Conservation (phyloP, 177 flowering plant genomes). For the Tripterygium wilfordii region DNA sequence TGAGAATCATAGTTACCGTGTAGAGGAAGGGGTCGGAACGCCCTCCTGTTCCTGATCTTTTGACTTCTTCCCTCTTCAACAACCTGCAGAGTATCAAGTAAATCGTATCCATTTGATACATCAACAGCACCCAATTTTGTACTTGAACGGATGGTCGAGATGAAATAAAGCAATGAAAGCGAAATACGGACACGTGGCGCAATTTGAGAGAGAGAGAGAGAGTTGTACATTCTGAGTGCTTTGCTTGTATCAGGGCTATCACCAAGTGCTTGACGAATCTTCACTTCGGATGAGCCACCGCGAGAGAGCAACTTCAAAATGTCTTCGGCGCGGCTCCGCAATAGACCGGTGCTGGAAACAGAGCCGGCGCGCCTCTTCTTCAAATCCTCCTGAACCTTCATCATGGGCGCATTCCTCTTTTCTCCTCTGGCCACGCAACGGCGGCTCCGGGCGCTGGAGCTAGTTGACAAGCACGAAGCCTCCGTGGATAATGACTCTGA, state of each 20-base stretch:
- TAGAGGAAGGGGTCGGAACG: constrained; percentile 61
- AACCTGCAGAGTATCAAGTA: constrained; percentile 47
- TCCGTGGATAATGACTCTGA: constrained; percentile 8
- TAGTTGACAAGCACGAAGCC: constrained; percentile 41
- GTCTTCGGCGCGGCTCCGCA: constrained; percentile 53
- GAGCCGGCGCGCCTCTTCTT: constrained; percentile 9
- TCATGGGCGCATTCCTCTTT: not conserved
- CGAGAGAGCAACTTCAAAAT: constrained; percentile 49
- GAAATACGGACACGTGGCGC: too few species aligned
- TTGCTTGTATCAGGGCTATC: constrained; percentile 92
- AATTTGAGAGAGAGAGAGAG: constrained; percentile 19
- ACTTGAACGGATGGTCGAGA: too few species aligned
- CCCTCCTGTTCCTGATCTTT: constrained; percentile 73
- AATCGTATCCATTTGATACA: too few species aligned
- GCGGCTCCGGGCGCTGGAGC: constrained; percentile 25
- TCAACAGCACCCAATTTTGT: too few species aligned
- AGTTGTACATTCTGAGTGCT: constrained; percentile 68
- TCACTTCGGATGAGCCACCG: constrained; percentile 51
- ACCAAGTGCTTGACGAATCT: constrained; percentile 61
- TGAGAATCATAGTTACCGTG: constrained; percentile 35
- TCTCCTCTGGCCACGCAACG: not conserved
- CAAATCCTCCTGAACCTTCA: constrained; percentile 5
- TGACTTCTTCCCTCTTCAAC: constrained; percentile 49
- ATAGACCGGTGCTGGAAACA: constrained; percentile 10
- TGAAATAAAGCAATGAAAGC: too few species aligned